These are phyloP conservation scores for Podaxis sp. DNA, from an alignment of 768 basidiomycete genomes.

Conservation along the genomic window DNA sequence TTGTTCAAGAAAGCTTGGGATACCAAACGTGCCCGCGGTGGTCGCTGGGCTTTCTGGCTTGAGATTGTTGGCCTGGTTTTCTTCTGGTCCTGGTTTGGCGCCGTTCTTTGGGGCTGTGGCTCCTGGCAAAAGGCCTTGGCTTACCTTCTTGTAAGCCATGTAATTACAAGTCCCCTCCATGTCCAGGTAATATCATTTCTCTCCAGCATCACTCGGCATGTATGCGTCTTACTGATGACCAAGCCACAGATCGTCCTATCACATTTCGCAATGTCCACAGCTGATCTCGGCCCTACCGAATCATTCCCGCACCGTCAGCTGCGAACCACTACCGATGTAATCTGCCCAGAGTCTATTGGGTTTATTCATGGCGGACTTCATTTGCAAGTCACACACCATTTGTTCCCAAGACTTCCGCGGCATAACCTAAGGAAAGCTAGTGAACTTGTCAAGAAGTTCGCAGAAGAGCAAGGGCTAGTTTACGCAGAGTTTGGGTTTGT, in stretches of 20 bases:
- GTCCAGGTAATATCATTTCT: constrained; percentile 66
- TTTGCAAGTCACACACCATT: constrained; percentile 94
- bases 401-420: constrained; percentile 92
- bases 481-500: constrained; percentile 93
- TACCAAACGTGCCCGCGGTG: constrained; percentile 59
- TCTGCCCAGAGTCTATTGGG: constrained; percentile 76
- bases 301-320: constrained; percentile 93
- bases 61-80: constrained; percentile 74
- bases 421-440: constrained; percentile 89
- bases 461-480: constrained; percentile 74
- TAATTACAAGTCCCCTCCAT: constrained; percentile 86
- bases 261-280: constrained; percentile 94
- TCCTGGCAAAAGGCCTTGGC: constrained; percentile 63
- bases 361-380: constrained; percentile 98
- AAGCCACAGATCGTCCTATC: constrained; percentile 81
- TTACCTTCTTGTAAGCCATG: constrained; percentile 83
- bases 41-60: constrained; percentile 71
- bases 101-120: constrained; percentile 66
- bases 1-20: constrained; percentile 64
- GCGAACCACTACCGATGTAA: constrained; percentile 95
- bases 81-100: constrained; percentile 88
- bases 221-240: not conserved
- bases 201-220: not conserved
- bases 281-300: constrained; percentile 84
- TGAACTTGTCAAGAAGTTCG: constrained; percentile 80